phyloP scores from a whole-genome alignment of 768 basidiomycete genomes.

The Phlebiopsis flavidoalba region DNA sequence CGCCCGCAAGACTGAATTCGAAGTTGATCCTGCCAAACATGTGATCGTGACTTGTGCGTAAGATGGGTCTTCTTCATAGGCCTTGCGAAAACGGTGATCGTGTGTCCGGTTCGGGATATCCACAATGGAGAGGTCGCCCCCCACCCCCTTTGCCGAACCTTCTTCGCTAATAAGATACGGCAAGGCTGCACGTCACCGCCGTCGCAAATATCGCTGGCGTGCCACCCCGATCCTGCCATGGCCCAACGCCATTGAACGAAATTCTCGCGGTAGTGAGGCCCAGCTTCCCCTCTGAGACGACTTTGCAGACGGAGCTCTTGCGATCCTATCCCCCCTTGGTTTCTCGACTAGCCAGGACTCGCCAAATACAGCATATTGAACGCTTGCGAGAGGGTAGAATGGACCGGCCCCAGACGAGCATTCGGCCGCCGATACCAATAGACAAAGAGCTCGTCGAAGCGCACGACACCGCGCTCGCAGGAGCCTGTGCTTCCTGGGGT shows the following conservation, averaged over 20 bases:
- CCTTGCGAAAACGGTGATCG: neutral
- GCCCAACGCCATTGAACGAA: neutral
- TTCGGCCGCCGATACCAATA: neutral
- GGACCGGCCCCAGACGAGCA: neutral
- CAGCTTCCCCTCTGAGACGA: neutral
- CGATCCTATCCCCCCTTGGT: neutral
- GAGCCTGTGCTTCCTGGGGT: neutral
- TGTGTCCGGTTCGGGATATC: neutral
- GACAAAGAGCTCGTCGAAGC: neutral
- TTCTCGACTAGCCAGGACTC: neutral
- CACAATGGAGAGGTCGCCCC: neutral
- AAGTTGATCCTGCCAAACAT: neutral
- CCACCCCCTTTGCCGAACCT: neutral
- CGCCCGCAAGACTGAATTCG: neutral
- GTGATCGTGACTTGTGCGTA: neutral
- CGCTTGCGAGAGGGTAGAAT: neutral
- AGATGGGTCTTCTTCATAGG: neutral
- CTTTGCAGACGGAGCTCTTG: neutral
- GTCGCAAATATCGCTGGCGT: neutral
- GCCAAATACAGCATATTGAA: neutral
- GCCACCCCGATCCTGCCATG: neutral
- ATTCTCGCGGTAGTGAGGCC: neutral
- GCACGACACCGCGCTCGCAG: neutral
- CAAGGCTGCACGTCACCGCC: neutral
- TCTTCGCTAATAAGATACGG: neutral